Conservation (phyloP, 2,329 filamentous ascomycete species). For the Akanthomyces dipterigenus region DNA sequence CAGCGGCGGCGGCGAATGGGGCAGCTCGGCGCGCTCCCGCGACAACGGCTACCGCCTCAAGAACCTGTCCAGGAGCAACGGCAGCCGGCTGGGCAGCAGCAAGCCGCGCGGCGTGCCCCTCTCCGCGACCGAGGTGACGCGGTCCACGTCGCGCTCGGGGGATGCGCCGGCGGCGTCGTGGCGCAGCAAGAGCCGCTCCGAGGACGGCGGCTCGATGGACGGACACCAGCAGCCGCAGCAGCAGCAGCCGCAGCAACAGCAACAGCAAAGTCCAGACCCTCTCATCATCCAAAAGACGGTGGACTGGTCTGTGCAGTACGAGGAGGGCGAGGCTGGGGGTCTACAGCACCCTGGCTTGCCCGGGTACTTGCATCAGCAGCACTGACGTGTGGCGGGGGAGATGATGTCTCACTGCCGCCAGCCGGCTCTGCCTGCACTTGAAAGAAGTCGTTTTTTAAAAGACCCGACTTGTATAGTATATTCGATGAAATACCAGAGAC, state of each 20-base stretch:
- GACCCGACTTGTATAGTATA: no score
- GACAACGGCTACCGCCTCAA: conserved; percentile 5
- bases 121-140: not conserved
- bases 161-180: not conserved
- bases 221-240: no score
- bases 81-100: not conserved
- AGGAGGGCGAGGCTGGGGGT: not conserved
- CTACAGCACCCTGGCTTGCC: conserved; percentile 8
- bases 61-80: conserved; percentile 3
- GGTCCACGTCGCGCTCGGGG: not conserved
- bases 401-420: no score
- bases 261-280: not conserved
- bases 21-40: conserved; percentile 3
- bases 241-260: not conserved
- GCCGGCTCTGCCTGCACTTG: no score
- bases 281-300: conserved; percentile 11
- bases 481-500: no score
- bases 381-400: no score
- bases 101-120: not conserved
- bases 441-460: no score
- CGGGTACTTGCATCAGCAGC: not conserved
- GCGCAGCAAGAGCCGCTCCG: not conserved
- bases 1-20: not conserved
- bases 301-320: conserved; percentile 11
- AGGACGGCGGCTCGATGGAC: not conserved